Base-by-base conservation (phyloP, 2,329 filamentous ascomycete species). In the Xylaria arbuscula region DNA sequence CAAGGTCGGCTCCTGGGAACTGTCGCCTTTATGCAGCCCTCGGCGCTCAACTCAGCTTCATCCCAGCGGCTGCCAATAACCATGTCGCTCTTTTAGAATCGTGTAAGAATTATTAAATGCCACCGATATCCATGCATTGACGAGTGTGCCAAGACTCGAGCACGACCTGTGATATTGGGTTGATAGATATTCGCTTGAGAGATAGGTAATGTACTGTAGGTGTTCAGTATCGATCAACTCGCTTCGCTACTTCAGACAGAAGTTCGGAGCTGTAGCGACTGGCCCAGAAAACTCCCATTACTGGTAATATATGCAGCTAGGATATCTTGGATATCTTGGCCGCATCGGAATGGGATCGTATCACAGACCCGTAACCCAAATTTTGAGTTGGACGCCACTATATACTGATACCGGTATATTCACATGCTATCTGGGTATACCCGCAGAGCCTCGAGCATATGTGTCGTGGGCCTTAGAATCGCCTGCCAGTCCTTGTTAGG, bases 11-110 rank as follows among this genome's bases (percentile, higher is more conserved):
- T 64, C 56, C 63, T 45, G 57, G 62, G 36, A 64, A 62, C 61
- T 51, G 47, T 51, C 50, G 61, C 62, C 50, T 51, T 64, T 34
- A 72, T 76, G 75, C 74, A 73, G 59, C 48, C 42, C 48, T 76
- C 74, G 75, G 75, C 64, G 45, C 56, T 64, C 62, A 50, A 50
- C 10, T 66, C 62, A 45, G 67, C 48, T 59, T 56, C 61, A 63
- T 45, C 40, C 59, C 36, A 34, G 24, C 45, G 54, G n/a, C 42
- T 61, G 40, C 22, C 53, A 50, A 47, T 55, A 40, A 50, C 28
- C 47, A 54, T 54, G 56, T 53, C 38, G 15, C 48, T 50, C 40
- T 38, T 22, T 60, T 40, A 28, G 15, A 51, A 56, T 50, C 51
- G 34, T 42, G 42, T 54, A 50, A 5, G 40, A 34, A 55, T 22